Conservation (phyloP, 805 yeast genomes). For the Lachancea nothofagi region DNA sequence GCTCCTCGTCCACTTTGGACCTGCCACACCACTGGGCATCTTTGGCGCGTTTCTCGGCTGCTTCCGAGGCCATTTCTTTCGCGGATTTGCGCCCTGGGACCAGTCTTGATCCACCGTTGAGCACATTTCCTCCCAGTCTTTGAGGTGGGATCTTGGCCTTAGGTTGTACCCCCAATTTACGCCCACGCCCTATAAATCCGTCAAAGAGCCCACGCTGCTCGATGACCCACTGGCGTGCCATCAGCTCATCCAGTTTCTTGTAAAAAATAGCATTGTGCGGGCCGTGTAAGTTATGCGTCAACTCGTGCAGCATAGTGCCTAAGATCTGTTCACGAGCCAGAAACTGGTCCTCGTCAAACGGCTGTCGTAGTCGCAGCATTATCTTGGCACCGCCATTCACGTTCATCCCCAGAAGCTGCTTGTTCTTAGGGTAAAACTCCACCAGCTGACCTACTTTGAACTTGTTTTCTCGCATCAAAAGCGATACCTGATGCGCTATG, state of each 20-base stretch:
- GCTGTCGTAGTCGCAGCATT: conserved; percentile 61
- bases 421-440: conserved; percentile 76
- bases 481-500: conserved; percentile 66
- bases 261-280: conserved; percentile 77
- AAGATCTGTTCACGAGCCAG: conserved; percentile 59
- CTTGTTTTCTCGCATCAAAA: conserved; percentile 63
- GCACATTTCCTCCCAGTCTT: neutral
- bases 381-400: conserved; percentile 74
- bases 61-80: conserved; percentile 31
- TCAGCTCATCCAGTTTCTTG: conserved; percentile 54
- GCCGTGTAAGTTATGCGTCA: conserved; percentile 73
- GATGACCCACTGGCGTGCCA: conserved; percentile 40
- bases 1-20: conserved; percentile 10
- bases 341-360: conserved; percentile 47
- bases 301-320: conserved; percentile 85
- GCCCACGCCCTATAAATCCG: conserved; percentile 30
- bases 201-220: conserved; percentile 28
- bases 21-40: conserved; percentile 24
- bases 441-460: conserved; percentile 62
- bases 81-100: conserved; percentile 14
- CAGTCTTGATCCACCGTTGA: no score
- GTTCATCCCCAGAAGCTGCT: conserved; percentile 68
- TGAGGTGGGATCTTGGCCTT: conserved; percentile 1
- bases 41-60: conserved; percentile 27
- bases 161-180: conserved; percentile 20